Base-by-base conservation (phyloP, 2,329 filamentous ascomycete species). In the Verticillium nonalfalfae region DNA sequence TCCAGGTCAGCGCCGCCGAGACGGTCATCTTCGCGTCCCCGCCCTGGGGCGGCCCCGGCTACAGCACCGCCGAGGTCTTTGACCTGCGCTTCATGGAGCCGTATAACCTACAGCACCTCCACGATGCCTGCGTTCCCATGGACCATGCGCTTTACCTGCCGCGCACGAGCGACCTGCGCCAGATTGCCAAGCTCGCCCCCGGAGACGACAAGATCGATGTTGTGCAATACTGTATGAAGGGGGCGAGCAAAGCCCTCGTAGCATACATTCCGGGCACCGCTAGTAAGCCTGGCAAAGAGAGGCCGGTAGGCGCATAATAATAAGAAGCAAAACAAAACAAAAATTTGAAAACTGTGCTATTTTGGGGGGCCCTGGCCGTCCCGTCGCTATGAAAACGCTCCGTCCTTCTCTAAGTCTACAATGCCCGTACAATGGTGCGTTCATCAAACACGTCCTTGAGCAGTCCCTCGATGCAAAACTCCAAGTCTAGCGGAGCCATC, bases 201-300 rank as follows among this genome's bases (percentile, higher is more conserved):
- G 66, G 76, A 2, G 75, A 76, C 11, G 76, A 73, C 31, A 90
- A 89, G 75, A 79, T 91, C 18, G 85, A 89, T 55, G 87, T 94
- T 33, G 85, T 91, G 57, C 95, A 99, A 77, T 98, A 98, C 72
- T 97, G 93, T 71, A 91, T 96, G 78, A 83, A 90, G 68, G 92
- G 93, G 13, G 90, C 90, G 7, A 97, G 93, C 74, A 97, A 97
- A 76, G 90, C 89, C 60, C 75, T 89, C 73, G 85, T 87, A n/a
- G 85, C 82, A 35, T 89, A 86, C 67, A 76, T 88, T 26, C 83
- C 84, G 4, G 74, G 68, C 4, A 67, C 61, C 11, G 40, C 26
- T 56, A 33, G 14, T 9, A 56, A 34, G 10, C 26, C 26, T 56
- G 15, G 14, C 13, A 56, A 34, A 14, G 1, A 15, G 7, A 36